These are phyloP conservation scores for Suillus alpinus DNA, from an alignment of 768 basidiomycete genomes.

Conservation along the genomic window DNA sequence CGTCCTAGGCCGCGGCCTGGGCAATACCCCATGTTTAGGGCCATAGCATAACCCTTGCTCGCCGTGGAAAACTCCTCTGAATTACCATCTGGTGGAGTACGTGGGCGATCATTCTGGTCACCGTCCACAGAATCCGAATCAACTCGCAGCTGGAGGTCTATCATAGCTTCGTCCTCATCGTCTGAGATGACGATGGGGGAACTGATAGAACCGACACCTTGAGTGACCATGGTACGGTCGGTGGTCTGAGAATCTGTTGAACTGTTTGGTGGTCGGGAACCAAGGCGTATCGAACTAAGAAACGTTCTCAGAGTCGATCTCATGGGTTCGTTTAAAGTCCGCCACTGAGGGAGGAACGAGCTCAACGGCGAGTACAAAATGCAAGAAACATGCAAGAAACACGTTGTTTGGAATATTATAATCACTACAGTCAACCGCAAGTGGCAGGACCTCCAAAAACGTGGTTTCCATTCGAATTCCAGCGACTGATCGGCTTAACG, in stretches of 20 bases:
- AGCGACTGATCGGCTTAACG: background rate
- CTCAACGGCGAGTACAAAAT: background rate
- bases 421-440: background rate
- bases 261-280: constrained; percentile 1
- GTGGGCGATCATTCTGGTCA: constrained; percentile 1
- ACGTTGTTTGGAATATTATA: background rate
- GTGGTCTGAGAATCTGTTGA: constrained; percentile 5
- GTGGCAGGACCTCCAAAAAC: background rate
- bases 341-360: background rate
- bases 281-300: background rate
- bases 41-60: constrained; percentile 11
- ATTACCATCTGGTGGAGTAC: background rate
- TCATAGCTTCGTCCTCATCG: constrained; percentile 22
- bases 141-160: constrained; percentile 8
- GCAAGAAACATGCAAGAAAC: background rate
- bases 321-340: constrained; percentile 13
- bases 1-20: constrained; percentile 14
- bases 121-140: background rate
- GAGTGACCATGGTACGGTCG: constrained; percentile 7
- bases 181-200: constrained; percentile 30
- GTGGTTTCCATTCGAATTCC: background rate
- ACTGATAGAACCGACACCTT: constrained; percentile 21
- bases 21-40: constrained; percentile 12
- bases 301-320: constrained; percentile 5
- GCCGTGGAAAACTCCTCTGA: constrained; percentile 3